A percentile compares a stretch with the other conserved stretches of the same genome.
Evolutionary conservation across 2,329 filamentous ascomycete species (phyloP).

Genomic region (Fusarium transvaalense): DNA sequence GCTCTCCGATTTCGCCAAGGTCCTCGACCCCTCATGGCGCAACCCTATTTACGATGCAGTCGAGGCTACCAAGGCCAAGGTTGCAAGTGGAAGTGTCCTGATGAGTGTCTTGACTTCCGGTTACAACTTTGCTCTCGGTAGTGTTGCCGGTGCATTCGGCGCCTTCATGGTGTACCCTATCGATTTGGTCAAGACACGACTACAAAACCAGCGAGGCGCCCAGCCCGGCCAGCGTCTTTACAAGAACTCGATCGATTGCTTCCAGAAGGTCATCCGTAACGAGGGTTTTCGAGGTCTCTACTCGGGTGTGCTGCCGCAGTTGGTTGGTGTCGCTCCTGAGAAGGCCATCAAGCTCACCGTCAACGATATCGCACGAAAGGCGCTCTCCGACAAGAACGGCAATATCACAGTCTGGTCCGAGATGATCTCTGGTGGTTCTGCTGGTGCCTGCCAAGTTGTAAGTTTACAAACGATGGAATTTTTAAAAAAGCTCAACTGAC

Average conservation of each 20-base stretch:
- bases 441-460: slow-evolving; percentile 96
- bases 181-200: slow-evolving; percentile 96
- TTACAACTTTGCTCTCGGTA: slow-evolving; percentile 92
- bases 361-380: slow-evolving; percentile 88
- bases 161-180: slow-evolving; percentile 99
- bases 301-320: slow-evolving; percentile 92
- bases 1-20: slow-evolving; percentile 89
- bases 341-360: slow-evolving; percentile 99
- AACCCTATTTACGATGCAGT: slow-evolving; percentile 67
- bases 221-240: slow-evolving; percentile 89
- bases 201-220: slow-evolving; percentile 94
- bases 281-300: slow-evolving; percentile 92
- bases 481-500: slow-evolving; percentile 12
- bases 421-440: slow-evolving; percentile 86
- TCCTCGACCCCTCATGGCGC: slow-evolving; percentile 93
- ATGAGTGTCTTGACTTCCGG: slow-evolving; percentile 74
- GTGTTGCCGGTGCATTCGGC: slow-evolving; percentile 93
- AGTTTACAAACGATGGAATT: slow-evolving; percentile 51
- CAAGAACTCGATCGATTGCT: slow-evolving; percentile 97
- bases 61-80: slow-evolving; percentile 59
- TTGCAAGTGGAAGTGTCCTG: slow-evolving; percentile 60
- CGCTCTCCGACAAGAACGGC: slow-evolving; percentile 81
- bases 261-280: slow-evolving; percentile 90
- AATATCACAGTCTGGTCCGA: slow-evolving; percentile 79
- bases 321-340: slow-evolving; percentile 97